Evolutionary conservation across 176 grass and related monocot species (phyloP), one percentile per base, ranked within the genome.

Genomic region (Eragrostis nindensis): DNA sequence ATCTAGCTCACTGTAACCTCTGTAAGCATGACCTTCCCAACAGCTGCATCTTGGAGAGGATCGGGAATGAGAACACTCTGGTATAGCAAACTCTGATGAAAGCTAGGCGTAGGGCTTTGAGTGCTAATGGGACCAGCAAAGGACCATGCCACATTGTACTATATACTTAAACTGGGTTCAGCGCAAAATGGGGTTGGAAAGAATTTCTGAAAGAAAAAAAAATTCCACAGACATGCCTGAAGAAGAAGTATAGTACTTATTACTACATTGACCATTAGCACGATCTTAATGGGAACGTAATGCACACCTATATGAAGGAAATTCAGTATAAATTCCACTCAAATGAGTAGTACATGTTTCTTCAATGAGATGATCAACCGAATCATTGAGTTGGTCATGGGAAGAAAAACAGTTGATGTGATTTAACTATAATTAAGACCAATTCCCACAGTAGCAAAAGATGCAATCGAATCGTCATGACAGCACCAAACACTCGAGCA

Each of bases 61-160:
- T 74, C 29, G 50, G 26, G 30, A 38, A 54, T 73, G 27, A 49
- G 47, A 54, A 14, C 41, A 30, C 47, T n/a, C 70, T 54, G n/a
- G 17, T 11, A 4, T 73, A 29, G 48, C 69, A n/a, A 53, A 16
- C 14, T 32, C n/a, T 22, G 49, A 45, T 76, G 73, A 29, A 4
- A 61, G 55, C 54, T 76, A 76, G 55, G 18, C 15, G 9, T 76
- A 61, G 73, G n/a, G 55, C 39, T 26, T 61, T 45, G 55, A 76
- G 56, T 76, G 73, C 4, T 21, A 11, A 22, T 45, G 55, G 55
- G 22, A 18, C 55, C 73, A 60, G 12, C 11, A 73, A 8, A 1
- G 64, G 43, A 19, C 40, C 48, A 50, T 5, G 52, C 17, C 18
- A 18, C 52, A 54, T 7, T 5, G 0, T 29, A 62, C n/a, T n/a